Conservation (phyloP, 78 protist species). For the Emiliania huxleyi region DNA sequence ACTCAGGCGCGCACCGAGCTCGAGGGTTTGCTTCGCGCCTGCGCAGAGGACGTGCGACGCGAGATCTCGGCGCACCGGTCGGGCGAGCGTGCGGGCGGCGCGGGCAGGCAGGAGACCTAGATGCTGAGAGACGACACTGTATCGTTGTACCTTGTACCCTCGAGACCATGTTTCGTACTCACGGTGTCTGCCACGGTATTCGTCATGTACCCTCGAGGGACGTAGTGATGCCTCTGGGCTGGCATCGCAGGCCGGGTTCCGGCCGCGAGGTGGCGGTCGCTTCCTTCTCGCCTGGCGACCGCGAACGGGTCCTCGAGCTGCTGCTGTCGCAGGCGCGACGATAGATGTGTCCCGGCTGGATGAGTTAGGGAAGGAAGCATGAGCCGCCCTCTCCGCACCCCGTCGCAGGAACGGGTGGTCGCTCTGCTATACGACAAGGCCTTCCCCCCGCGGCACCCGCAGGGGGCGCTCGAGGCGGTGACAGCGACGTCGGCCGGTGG, state of each 20-base stretch:
- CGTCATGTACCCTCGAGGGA: too few relatives aligned
- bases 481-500: too few relatives aligned
- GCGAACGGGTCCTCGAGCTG: slow-evolving; percentile 5
- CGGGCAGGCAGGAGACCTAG: too few relatives aligned
- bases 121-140: too few relatives aligned
- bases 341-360: too few relatives aligned
- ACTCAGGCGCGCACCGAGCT: slow-evolving; percentile 30
- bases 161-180: too few relatives aligned
- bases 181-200: too few relatives aligned
- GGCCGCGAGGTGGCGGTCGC: neutral
- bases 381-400: neutral
- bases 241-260: neutral
- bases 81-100: neutral
- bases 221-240: neutral
- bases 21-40: neutral
- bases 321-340: slow-evolving; percentile 29
- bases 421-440: neutral
- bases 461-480: too few relatives aligned
- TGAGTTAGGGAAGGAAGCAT: neutral
- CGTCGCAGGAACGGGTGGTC: slow-evolving; percentile 5
- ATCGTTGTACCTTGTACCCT: too few relatives aligned
- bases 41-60: neutral
- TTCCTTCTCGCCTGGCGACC: neutral
- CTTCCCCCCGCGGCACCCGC: too few relatives aligned
- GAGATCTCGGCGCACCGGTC: neutral